Conservation (phyloP, 139 green algal genomes). For the Chlamydomonas urium region DNA sequence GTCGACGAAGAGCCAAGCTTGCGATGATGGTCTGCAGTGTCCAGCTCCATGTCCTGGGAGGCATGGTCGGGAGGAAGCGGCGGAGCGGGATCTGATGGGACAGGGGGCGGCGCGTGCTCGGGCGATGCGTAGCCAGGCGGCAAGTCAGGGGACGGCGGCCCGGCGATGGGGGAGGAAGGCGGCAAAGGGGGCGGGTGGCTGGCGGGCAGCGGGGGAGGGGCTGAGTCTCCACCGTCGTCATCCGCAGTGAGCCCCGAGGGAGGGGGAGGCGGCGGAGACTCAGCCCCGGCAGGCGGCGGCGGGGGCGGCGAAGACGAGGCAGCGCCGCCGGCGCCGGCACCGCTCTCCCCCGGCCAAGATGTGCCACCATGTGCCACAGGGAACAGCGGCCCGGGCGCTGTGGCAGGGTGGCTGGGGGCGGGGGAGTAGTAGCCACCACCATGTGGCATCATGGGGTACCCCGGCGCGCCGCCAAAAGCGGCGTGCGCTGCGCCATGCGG, state of each 20-base stretch:
- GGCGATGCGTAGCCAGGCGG: no score
- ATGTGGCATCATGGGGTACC: neutral
- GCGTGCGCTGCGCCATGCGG: neutral
- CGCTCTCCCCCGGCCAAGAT: no score
- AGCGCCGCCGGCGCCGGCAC: neutral
- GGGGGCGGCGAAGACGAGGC: neutral
- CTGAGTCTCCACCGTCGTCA: no score
- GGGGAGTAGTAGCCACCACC: neutral
- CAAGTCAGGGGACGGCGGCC: neutral
- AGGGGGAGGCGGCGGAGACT: neutral
- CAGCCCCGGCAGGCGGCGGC: neutral
- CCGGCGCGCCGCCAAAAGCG: neutral
- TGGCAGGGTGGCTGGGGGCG: neutral
- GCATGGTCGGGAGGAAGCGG: no score
- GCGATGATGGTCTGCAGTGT: no score
- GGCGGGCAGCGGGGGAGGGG: constrained; percentile 1
- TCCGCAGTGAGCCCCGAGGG: neutral
- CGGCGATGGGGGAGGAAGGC: neutral
- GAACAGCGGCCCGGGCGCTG: no score
- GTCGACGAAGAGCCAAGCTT: no score
- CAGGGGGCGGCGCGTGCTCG: no score
- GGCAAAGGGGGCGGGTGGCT: neutral
- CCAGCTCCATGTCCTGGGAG: constrained; percentile 21
- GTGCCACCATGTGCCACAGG: no score
- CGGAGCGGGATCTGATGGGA: no score